Percentiles rank a stretch among this genome's conserved stretches.
These are phyloP conservation scores for Trichomonascaceae sp. DNA, from an alignment of 1,139 yeast species.

Conservation along the genomic window DNA sequence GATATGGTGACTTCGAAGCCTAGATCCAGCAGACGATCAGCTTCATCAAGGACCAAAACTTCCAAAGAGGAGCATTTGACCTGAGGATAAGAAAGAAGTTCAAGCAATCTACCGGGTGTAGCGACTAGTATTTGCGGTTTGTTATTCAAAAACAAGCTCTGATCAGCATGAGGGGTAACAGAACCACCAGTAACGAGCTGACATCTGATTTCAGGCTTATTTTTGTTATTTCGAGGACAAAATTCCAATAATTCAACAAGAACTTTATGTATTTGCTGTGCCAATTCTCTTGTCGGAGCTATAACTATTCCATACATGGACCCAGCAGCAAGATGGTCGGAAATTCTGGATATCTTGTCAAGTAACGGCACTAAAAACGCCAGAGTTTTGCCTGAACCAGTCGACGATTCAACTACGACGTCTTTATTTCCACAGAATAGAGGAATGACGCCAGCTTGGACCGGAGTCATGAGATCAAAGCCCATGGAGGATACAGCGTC, in stretches of 20 bases:
- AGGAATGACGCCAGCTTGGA: conserved; percentile 93
- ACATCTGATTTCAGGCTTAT: conserved; percentile 40
- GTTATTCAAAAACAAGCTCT: conserved; percentile 47
- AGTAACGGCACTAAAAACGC: conserved; percentile 81
- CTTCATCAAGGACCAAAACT: conserved; percentile 81
- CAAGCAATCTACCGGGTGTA: conserved; percentile 87
- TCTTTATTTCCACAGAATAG: conserved; percentile 82
- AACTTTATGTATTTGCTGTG: conserved; percentile 72
- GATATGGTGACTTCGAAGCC: conserved; percentile 70
- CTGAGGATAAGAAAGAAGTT: conserved; percentile 47
- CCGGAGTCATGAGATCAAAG: conserved; percentile 86
- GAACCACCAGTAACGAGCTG: conserved; percentile 81
- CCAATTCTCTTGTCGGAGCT: conserved; percentile 90
- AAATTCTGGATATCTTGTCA: conserved; percentile 47
- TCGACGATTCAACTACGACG: conserved; percentile 91
- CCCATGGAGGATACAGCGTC: conserved; percentile 73
- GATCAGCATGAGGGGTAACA: conserved; percentile 62
- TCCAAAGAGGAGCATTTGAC: conserved; percentile 51
- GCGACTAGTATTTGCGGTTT: conserved; percentile 77
- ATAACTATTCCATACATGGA: conserved; percentile 67
- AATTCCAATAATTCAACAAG: conserved; percentile 53
- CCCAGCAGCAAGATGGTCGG: conserved; percentile 35
- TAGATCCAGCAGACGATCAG: conserved; percentile 77
- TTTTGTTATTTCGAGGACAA: conserved; percentile 16
- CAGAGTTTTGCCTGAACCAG: conserved; percentile 94